These are phyloP conservation scores for Zygoascus hellenicus DNA, from an alignment of 1,139 yeast genomes.

Conservation along the genomic window DNA sequence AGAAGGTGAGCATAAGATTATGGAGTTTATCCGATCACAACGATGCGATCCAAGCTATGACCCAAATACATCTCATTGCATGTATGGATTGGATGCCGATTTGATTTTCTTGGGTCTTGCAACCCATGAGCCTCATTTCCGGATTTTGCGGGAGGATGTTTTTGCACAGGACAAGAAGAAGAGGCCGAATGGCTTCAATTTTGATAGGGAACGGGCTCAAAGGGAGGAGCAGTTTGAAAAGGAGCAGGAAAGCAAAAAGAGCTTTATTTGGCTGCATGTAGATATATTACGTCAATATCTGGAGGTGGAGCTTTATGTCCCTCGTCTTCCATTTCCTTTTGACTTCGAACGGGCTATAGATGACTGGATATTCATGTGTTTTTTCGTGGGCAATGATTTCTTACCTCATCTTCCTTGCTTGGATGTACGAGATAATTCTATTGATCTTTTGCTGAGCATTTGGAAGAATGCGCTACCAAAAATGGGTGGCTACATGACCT, in stretches of 20 bases:
- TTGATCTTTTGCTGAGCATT: slow-evolving; percentile 69
- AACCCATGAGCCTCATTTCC: slow-evolving; percentile 95
- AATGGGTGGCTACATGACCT: slow-evolving; percentile 72
- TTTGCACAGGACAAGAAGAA: slow-evolving; percentile 64
- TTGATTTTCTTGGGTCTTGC: slow-evolving; percentile 94
- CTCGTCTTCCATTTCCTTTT: slow-evolving; percentile 64
- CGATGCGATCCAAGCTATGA: slow-evolving; percentile 70
- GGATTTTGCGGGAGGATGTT: slow-evolving; percentile 91
- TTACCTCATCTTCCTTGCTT: slow-evolving; percentile 92
- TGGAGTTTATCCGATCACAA: slow-evolving; percentile 85
- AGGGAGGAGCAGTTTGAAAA: slow-evolving; percentile 48
- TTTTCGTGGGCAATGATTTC: slow-evolving; percentile 98
- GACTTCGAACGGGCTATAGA: slow-evolving; percentile 94
- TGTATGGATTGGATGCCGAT: slow-evolving; percentile 97
- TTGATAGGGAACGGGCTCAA: slow-evolving; percentile 40
- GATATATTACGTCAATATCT: slow-evolving; percentile 84
- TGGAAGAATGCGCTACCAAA: slow-evolving; percentile 74
- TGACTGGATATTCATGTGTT: slow-evolving; percentile 99
- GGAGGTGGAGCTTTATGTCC: slow-evolving; percentile 67
- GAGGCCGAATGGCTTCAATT: slow-evolving; percentile 16
- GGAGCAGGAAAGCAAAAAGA: slow-evolving; percentile 61
- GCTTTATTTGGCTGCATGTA: slow-evolving; percentile 91
- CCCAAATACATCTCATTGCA: slow-evolving; percentile 88
- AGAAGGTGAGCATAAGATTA: slow-evolving; percentile 98
- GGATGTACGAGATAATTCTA: slow-evolving; percentile 92